A percentile compares a stretch with the other conserved stretches of the same genome.
Conservation (phyloP, 306 rosid species). For the Prunus kanzakura region DNA sequence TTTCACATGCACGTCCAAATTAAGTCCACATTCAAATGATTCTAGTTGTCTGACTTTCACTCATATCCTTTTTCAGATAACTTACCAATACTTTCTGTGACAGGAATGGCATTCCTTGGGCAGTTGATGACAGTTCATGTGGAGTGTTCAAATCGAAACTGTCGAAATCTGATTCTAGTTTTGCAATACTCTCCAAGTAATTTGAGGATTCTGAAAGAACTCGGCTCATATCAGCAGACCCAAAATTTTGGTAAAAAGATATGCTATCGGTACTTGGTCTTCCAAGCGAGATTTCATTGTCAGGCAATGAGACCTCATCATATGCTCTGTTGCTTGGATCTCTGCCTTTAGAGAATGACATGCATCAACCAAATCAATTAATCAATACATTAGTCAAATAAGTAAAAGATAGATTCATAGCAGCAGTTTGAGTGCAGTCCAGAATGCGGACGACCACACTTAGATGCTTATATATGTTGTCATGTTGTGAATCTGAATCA, state of each 20-base stretch:
- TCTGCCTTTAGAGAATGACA: neutral
- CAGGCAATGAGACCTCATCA: slow-evolving; percentile 13
- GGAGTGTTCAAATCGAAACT: neutral
- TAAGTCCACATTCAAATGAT: no score
- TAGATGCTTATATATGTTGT: neutral
- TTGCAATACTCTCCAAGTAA: neutral
- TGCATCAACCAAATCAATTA: neutral
- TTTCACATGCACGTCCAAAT: no score
- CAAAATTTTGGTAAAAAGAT: slow-evolving; percentile 27
- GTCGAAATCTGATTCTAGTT: neutral
- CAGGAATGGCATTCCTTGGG: slow-evolving; percentile 4
- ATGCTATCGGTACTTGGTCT: slow-evolving; percentile 30
- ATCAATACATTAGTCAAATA: neutral
- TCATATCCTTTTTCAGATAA: neutral
- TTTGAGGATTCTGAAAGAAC: neutral
- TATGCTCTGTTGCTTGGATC: neutral
- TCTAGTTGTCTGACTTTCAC: neutral
- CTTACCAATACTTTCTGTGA: slow-evolving; percentile 20
- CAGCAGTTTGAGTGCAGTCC: neutral
- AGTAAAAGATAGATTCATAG: neutral
- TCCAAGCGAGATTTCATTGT: slow-evolving; percentile 16
- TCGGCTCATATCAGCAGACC: neutral
- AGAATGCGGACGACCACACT: neutral
- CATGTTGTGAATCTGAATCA: neutral
- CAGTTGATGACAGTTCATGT: slow-evolving; percentile 4